phyloP scores from a whole-genome alignment of 1,284 basidiomycete species.

The Malassezia yamatoensis region DNA sequence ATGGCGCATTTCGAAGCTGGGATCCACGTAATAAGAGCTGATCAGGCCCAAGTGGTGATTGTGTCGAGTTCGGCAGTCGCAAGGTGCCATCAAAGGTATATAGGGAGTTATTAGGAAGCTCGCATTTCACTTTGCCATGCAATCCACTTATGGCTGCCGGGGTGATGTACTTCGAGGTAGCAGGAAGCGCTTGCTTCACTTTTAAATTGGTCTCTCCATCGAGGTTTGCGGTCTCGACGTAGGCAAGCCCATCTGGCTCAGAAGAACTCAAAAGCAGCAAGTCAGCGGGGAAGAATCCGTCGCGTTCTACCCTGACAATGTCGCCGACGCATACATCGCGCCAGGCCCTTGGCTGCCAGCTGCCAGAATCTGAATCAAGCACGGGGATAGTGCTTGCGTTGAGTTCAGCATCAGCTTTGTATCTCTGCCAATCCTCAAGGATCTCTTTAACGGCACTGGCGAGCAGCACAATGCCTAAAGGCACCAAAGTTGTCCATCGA shows the following conservation, averaged over 20 bases:
- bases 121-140: conserved; percentile 74
- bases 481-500: conserved; percentile 85
- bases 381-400: conserved; percentile 75
- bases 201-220: conserved; percentile 98
- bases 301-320: conserved; percentile 74
- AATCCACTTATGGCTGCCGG: conserved; percentile 66
- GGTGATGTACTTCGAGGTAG: conserved; percentile 67
- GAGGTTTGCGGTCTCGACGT: conserved; percentile 92
- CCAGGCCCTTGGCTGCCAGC: conserved; percentile 74
- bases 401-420: conserved; percentile 84
- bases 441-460: conserved; percentile 95
- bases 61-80: conserved; percentile 50
- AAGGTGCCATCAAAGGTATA: conserved; percentile 84
- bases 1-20: conserved; percentile 89
- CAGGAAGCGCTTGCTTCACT: conserved; percentile 86
- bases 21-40: conserved; percentile 88
- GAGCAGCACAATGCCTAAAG: conserved; percentile 75
- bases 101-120: conserved; percentile 92
- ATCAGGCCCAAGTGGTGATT: conserved; percentile 79
- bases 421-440: conserved; percentile 93
- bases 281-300: conserved; percentile 95
- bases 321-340: conserved; percentile 82
- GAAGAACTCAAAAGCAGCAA: conserved; percentile 76
- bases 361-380: conserved; percentile 56
- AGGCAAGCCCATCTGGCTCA: conserved; percentile 92